A percentile compares a stretch with the other conserved stretches of the same genome.
Conservation (phyloP, 805 yeast species). For the Ogataea methanolica region DNA sequence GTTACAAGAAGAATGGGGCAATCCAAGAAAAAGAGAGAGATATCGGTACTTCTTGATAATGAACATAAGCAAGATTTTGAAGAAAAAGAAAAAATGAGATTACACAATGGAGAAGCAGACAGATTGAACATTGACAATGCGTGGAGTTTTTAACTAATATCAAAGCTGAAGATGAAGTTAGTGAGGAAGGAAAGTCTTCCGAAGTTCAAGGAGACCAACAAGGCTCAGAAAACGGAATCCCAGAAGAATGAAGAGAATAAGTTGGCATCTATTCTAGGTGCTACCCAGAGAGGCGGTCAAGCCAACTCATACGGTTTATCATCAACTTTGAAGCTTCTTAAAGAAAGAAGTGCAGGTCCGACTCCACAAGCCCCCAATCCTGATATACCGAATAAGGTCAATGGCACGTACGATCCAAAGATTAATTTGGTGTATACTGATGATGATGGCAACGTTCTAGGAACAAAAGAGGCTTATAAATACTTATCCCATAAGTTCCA, state of each 20-base stretch:
- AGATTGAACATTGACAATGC: conserved; percentile 29
- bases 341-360: conserved; percentile 6
- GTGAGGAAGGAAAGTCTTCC: conserved; percentile 19
- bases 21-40: conserved; percentile 11
- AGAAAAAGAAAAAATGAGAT: not conserved
- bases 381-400: not conserved
- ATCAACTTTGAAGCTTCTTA: conserved; percentile 31
- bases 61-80: conserved; percentile 1
- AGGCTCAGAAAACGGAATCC: too few species aligned
- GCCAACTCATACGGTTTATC: conserved; percentile 29
- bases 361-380: not conserved
- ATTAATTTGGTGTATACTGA: conserved; percentile 59
- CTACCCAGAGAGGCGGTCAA: conserved; percentile 5
- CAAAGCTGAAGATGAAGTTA: conserved; percentile 15
- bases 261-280: conserved; percentile 10
- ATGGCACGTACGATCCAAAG: conserved; percentile 38
- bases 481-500: conserved; percentile 75
- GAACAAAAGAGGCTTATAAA: conserved; percentile 71
- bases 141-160: conserved; percentile 31
- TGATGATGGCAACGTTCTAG: conserved; percentile 53
- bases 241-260: conserved; percentile 3
- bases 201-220: conserved; percentile 10
- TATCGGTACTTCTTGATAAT: not conserved
- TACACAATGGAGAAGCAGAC: conserved; percentile 1
- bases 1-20: conserved; percentile 26